Evolutionary conservation across 106 monocot species (phyloP).

Genomic region (Narthecium ossifragum): DNA sequence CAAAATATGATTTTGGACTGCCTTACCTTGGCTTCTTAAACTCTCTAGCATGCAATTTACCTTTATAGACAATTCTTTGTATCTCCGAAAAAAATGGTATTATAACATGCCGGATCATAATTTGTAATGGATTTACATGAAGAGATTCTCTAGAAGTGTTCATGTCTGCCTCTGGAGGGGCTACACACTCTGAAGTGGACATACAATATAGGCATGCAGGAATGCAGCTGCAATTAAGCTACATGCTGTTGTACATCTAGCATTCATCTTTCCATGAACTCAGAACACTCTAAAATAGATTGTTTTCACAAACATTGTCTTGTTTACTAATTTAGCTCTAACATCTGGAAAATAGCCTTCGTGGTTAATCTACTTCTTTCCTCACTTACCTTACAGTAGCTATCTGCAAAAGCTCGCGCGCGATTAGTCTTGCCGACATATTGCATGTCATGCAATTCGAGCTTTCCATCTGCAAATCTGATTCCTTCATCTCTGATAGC

Average conservation of each 20-base stretch:
- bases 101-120: too few species aligned
- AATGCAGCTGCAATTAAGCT: neutral
- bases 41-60: too few species aligned
- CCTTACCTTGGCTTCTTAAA: too few species aligned
- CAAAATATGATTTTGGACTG: too few species aligned
- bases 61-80: too few species aligned
- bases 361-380: neutral
- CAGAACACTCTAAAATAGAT: too few species aligned
- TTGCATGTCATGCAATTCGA: slow-evolving; percentile 58
- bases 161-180: too few species aligned
- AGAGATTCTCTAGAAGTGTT: too few species aligned
- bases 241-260: neutral
- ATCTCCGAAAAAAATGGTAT: too few species aligned
- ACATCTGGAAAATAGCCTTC: neutral
- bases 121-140: too few species aligned
- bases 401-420: slow-evolving; percentile 85
- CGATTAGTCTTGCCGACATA: slow-evolving; percentile 59
- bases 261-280: too few species aligned
- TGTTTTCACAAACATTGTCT: neutral
- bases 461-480: slow-evolving; percentile 58
- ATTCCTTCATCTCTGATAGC: slow-evolving; percentile 65
- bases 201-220: neutral
- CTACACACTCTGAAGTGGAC: too few species aligned
- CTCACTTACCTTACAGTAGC: slow-evolving; percentile 75
- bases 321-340: neutral